Evolutionary conservation across 257 asterid species (phyloP), one percentile per base, ranked within the genome.

Genomic region (Echium plantagineum): DNA sequence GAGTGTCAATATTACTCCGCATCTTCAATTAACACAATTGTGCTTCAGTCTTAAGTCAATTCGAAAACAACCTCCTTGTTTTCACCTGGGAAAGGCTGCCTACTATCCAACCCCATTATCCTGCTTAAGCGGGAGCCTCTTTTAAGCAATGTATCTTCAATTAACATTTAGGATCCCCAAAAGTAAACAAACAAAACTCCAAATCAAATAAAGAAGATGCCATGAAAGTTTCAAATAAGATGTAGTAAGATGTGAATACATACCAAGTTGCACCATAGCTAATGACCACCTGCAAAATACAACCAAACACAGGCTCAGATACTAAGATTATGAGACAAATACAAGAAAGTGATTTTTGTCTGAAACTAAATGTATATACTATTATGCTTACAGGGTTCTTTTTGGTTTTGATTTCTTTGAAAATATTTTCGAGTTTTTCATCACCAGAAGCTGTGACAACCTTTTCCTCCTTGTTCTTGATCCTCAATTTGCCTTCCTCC

Each of bases 211-310:
- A 15, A 51, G 20, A 5, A 19, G 18, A 17, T 20, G 10, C 24
- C 20, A 24, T 5, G 18, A 28, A 47, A 7, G 42, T 6, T 16
- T 7, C 18, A 22, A 30, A 17, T 21, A 62, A 32, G n/a, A 21
- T 16, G 49, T 4, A 6, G n/a, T 54, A 31, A 17, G 12, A 13
- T 31, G 52, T 10, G 1, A 0, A 16, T 42, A 75, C 87, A 5
- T 72, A 90, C 96, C 98, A 90, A 58, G 93, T 77, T 24, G 95
- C 96, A 8, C 96, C 98, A 26, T 87, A 90, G 70, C 88, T 90
- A 75, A 85, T 85, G 51, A 87, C 94, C 26, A 85, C 71, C 98
- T 90, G 98, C 82, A 72, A 62, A 66, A 48, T 1, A 60, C 16
- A 15, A 63, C 15, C n/a, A 63, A 47, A 62, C 65, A 57, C 72